Evolutionary conservation across 179 eudicot species (phyloP), one percentile per base, ranked within the genome.

Genomic region (Silene noctiflora): DNA sequence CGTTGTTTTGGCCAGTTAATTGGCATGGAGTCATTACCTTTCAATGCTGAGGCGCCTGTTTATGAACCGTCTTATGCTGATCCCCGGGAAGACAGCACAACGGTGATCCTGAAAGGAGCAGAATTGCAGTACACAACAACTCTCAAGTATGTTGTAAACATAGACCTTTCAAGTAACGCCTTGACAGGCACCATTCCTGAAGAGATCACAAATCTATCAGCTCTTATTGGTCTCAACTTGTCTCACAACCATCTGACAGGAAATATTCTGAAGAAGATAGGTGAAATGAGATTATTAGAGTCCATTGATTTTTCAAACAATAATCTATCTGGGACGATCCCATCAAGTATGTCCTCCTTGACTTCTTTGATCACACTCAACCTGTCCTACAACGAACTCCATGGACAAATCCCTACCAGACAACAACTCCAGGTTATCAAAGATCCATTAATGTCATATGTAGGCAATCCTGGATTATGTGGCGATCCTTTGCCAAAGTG

Each of bases 301-400:
- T 82, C 89, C 7, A 87, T 90, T 11, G 94, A 88, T 68, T 42
- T 87, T 5, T 86, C 89, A 1, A 75, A 66, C 70, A 90, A 90
- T 71, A 58, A 69, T 10, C 69, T 90, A 2, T 44, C 83, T 0
- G 90, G 89, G 3, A 53, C 35, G 4, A 83, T 88, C 35, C 90
- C 94, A 6, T 17, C 75, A 3, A 84, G 87, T 75, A 56, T 88
- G 31, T 61, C 87, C 3, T 27, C 17, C 13, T 35, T 89, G 1
- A 64, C 42, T 27, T 80, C 24, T 16, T 55, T 86, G 76, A 79
- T 73, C 58, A 1, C 39, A 9, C 29, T 89, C 71, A 86, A 88
- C 81, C 25, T 89, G 77, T 89, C 91, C 8, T 21, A 69, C 59
- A 87, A 88, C 78, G 69, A 81, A 35, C 84, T 89, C 33, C 67